phyloP scores from a whole-genome alignment of 1,284 basidiomycete genomes.

The Mycena sp. region DNA sequence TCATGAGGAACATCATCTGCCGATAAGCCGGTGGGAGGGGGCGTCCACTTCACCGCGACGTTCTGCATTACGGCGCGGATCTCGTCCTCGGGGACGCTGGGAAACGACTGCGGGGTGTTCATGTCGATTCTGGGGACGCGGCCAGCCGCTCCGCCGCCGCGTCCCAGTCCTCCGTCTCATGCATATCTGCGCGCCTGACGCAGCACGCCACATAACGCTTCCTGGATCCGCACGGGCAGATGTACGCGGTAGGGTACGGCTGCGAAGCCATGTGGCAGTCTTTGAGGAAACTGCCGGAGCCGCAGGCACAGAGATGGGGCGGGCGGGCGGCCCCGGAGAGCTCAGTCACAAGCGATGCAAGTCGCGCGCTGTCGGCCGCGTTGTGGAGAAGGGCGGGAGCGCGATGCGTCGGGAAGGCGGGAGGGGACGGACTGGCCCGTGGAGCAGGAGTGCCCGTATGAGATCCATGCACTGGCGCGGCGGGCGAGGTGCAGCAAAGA shows the following conservation, averaged over 20 bases:
- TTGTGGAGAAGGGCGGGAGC: not conserved
- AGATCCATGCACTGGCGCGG: not conserved
- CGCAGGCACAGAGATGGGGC: not conserved
- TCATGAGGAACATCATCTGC: too few relatives aligned
- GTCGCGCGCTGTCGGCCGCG: not conserved
- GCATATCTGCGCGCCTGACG: not conserved
- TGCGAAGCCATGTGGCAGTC: not conserved
- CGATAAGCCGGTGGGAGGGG: too few relatives aligned
- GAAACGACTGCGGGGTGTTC: too few relatives aligned
- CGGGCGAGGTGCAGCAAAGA: conserved; percentile 2
- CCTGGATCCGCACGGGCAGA: not conserved
- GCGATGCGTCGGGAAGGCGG: not conserved
- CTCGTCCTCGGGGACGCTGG: too few relatives aligned
- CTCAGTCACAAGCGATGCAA: not conserved
- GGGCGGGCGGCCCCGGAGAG: not conserved
- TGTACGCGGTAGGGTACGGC: not conserved
- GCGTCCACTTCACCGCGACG: too few relatives aligned
- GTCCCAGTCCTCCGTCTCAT: not conserved
- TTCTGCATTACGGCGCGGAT: too few relatives aligned
- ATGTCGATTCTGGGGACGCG: not conserved
- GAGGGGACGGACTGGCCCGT: too few relatives aligned
- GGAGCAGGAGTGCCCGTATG: too few relatives aligned
- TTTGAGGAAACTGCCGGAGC: not conserved
- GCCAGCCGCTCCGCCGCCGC: not conserved
- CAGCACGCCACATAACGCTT: not conserved